A percentile compares a stretch with the other conserved stretches of the same genome.
phyloP scores from a whole-genome alignment of 306 rosid genomes.

The Bauhinia variegata region DNA sequence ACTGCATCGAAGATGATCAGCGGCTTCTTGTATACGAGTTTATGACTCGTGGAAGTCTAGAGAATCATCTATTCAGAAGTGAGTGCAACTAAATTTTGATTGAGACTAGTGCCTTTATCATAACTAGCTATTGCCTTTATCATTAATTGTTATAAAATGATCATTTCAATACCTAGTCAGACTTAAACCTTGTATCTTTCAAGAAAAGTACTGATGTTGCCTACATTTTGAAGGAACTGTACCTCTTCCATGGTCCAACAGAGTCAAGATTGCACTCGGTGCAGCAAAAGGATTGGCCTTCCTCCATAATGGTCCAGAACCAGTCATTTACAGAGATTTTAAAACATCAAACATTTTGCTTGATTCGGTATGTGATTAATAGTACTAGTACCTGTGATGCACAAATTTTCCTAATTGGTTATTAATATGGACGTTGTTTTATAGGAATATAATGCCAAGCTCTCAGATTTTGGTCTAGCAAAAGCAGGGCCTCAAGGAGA shows the following conservation, averaged over 20 bases:
- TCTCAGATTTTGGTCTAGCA: slow-evolving; percentile 98
- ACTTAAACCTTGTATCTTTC: slow-evolving; percentile 22
- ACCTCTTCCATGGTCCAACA: slow-evolving; percentile 94
- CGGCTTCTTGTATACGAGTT: slow-evolving; percentile 91
- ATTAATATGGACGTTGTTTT: slow-evolving; percentile 32
- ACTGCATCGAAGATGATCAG: slow-evolving; percentile 91
- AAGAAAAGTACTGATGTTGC: slow-evolving; percentile 44
- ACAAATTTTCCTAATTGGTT: neutral
- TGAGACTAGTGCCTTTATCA: too few species aligned
- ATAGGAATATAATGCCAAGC: slow-evolving; percentile 95
- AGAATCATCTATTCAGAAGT: slow-evolving; percentile 96
- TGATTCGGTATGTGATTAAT: slow-evolving; percentile 69
- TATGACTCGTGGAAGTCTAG: slow-evolving; percentile 97
- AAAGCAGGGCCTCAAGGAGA: slow-evolving; percentile 99
- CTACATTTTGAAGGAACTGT: slow-evolving; percentile 75
- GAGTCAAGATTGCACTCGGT: slow-evolving; percentile 90
- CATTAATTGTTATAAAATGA: slow-evolving; percentile 2
- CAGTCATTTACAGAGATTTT: slow-evolving; percentile 94
- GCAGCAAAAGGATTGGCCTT: slow-evolving; percentile 98
- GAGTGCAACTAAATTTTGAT: slow-evolving; percentile 34
- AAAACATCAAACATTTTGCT: slow-evolving; percentile 97
- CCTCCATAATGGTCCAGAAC: slow-evolving; percentile 92
- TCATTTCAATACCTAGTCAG: neutral
- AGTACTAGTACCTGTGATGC: slow-evolving; percentile 6
- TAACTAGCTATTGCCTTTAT: too few species aligned